These are phyloP conservation scores for Colletotrichum cereale DNA, from an alignment of 2,329 filamentous ascomycete genomes.

Conservation along the genomic window DNA sequence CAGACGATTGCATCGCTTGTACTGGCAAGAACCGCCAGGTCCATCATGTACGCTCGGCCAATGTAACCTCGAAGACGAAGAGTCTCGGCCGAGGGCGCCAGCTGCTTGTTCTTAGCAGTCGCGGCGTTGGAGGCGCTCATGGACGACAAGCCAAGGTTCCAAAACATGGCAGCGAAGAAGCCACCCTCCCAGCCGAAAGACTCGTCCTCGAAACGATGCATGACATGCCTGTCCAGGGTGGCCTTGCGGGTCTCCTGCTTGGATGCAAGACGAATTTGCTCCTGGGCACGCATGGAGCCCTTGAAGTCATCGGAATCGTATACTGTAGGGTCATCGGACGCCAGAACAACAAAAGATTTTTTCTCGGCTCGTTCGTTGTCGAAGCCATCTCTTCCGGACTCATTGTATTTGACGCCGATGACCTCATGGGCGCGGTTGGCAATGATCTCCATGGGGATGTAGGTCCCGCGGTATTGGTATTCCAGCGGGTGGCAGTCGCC, in stretches of 20 bases:
- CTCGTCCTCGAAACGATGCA: constrained; percentile 79
- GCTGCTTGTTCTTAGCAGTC: constrained; percentile 49
- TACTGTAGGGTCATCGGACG: constrained; percentile 85
- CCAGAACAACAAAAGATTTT: constrained; percentile 70
- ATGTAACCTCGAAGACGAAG: constrained; percentile 79
- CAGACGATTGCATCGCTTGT: constrained; percentile 81
- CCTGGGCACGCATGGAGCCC: constrained; percentile 73
- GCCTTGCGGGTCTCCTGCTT: constrained; percentile 63
- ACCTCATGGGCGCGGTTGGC: constrained; percentile 68
- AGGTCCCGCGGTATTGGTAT: constrained; percentile 81
- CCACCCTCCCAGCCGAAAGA: constrained; percentile 89
- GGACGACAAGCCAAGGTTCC: constrained; percentile 74
- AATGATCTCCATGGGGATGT: constrained; percentile 81
- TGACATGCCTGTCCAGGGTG: constrained; percentile 60
- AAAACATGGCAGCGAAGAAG: constrained; percentile 86
- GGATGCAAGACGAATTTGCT: constrained; percentile 80
- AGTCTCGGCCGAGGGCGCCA: constrained; percentile 63
- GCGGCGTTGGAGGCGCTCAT: constrained; percentile 52
- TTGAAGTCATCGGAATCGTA: constrained; percentile 75
- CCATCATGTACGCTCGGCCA: constrained; percentile 84
- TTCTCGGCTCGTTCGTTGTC: constrained; percentile 53
- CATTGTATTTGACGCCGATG: constrained; percentile 63
- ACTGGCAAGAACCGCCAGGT: constrained; percentile 78
- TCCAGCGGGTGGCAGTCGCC: constrained; percentile 84
- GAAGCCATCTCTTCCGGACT: constrained; percentile 49